Conservation (phyloP, 805 yeast genomes). For the Myxozyma lipomycoides region DNA sequence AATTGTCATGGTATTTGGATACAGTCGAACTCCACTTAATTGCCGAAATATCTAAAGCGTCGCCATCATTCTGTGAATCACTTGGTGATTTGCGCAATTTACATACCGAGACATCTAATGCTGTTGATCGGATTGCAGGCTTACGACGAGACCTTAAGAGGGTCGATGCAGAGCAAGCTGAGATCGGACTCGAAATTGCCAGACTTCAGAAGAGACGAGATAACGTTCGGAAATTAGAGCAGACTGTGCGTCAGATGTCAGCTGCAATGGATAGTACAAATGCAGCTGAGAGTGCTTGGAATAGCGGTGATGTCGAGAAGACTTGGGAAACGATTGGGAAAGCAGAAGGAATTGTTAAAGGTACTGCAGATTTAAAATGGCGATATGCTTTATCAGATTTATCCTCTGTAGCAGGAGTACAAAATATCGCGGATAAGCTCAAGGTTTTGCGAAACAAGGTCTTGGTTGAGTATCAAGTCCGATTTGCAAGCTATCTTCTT, state of each 20-base stretch:
- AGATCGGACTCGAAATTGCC: conserved; percentile 49
- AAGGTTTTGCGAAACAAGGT: conserved; percentile 56
- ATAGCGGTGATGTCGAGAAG: conserved; percentile 43
- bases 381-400: conserved; percentile 43
- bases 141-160: conserved; percentile 46
- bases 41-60: conserved; percentile 76
- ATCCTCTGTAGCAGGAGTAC: conserved; percentile 49
- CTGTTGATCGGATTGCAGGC: conserved; percentile 47
- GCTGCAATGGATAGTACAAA: conserved; percentile 46
- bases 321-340: conserved; percentile 58
- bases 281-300: conserved; percentile 47
- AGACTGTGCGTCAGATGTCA: conserved; percentile 53
- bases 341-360: conserved; percentile 56
- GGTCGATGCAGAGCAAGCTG: conserved; percentile 50
- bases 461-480: conserved; percentile 61
- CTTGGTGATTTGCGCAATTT: conserved; percentile 71
- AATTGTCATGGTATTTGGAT: conserved; percentile 77
- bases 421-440: conserved; percentile 50
- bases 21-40: conserved; percentile 77
- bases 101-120: conserved; percentile 49
- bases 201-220: conserved; percentile 50
- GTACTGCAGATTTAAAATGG: conserved; percentile 38
- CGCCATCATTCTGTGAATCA: conserved; percentile 79
- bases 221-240: conserved; percentile 62
- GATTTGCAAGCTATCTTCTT: conserved; percentile 53